phyloP scores from a whole-genome alignment of 768 basidiomycete species.

The Kwoniella heveanensis region DNA sequence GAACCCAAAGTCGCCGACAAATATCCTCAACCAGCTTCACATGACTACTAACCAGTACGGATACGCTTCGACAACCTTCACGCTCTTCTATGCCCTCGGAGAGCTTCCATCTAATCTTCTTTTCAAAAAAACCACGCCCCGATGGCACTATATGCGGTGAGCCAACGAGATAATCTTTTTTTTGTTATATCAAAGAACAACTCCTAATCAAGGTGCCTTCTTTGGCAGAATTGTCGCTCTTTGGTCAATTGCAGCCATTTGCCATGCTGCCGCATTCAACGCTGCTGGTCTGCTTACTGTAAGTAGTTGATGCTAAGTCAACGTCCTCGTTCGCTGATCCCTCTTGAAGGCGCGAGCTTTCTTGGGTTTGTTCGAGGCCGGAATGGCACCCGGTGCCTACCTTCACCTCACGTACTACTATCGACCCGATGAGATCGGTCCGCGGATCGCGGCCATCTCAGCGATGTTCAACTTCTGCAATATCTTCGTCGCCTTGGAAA shows the following conservation, averaged over 20 bases:
- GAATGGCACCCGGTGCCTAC: slow-evolving; percentile 37
- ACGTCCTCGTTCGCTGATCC: background rate
- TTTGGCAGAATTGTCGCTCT: slow-evolving; percentile 11
- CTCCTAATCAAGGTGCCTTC: too few species aligned
- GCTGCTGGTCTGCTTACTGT: slow-evolving; percentile 14
- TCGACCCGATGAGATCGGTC: slow-evolving; percentile 40
- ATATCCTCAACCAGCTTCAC: slow-evolving; percentile 37
- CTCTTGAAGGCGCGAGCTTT: slow-evolving; percentile 19
- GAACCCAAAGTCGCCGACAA: slow-evolving; percentile 26
- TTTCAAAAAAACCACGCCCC: slow-evolving; percentile 41
- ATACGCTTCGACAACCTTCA: slow-evolving; percentile 33
- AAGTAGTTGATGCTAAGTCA: background rate
- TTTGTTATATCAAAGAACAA: too few species aligned
- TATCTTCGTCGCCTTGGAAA: slow-evolving; percentile 34
- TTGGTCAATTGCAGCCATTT: slow-evolving; percentile 19
- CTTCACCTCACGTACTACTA: slow-evolving; percentile 41
- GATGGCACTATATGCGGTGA: slow-evolving; percentile 23
- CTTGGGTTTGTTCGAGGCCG: slow-evolving; percentile 36
- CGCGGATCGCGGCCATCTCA: slow-evolving; percentile 24
- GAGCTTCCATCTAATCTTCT: slow-evolving; percentile 42
- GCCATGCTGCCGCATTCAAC: slow-evolving; percentile 16
- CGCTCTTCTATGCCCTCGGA: slow-evolving; percentile 34
- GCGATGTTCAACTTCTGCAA: slow-evolving; percentile 29
- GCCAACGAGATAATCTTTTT: too few species aligned
- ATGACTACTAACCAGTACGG: slow-evolving; percentile 40